Conservation (phyloP, 2,329 filamentous ascomycete species). For the Colletotrichum lindemuthianum region DNA sequence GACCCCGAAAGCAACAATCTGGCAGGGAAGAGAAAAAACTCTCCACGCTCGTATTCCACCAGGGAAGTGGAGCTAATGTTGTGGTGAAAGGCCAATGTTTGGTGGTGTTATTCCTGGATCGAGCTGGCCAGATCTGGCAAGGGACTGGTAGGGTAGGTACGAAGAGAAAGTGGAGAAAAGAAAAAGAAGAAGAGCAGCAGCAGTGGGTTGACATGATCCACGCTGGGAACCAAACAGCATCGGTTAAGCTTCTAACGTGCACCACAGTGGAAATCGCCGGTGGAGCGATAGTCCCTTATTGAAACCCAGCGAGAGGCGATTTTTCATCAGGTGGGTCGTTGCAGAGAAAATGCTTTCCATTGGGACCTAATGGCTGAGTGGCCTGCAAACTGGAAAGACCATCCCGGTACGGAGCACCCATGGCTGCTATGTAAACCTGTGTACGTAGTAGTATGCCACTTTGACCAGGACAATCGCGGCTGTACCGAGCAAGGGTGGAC, state of each 20-base stretch:
- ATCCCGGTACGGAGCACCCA: background rate
- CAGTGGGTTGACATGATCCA: conserved; percentile 21
- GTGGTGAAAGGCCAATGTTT: conserved; percentile 7
- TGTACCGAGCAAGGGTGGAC: conserved; percentile 3
- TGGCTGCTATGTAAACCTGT: too few species aligned
- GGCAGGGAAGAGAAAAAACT: conserved; percentile 1
- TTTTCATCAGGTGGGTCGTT: conserved; percentile 22
- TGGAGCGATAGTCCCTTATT: conserved; percentile 24
- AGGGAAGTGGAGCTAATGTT: conserved; percentile 9
- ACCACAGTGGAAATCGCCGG: background rate
- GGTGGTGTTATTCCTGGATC: conserved; percentile 31
- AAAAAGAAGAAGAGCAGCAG: background rate
- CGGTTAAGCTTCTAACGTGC: conserved; percentile 35
- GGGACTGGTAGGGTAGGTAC: too few species aligned
- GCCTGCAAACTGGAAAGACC: background rate
- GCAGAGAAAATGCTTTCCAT: conserved; percentile 2
- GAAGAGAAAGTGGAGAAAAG: too few species aligned
- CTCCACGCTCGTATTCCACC: conserved; percentile 32
- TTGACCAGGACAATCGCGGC: conserved; percentile 16
- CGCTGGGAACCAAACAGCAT: conserved; percentile 22
- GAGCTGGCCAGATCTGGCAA: conserved; percentile 25
- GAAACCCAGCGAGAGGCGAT: background rate
- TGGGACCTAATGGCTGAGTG: conserved; percentile 19
- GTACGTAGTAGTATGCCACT: too few species aligned
- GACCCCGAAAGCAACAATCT: conserved; percentile 3